phyloP scores from a whole-genome alignment of 208 protist genomes.

The Trypanosomatidae sp. region DNA sequence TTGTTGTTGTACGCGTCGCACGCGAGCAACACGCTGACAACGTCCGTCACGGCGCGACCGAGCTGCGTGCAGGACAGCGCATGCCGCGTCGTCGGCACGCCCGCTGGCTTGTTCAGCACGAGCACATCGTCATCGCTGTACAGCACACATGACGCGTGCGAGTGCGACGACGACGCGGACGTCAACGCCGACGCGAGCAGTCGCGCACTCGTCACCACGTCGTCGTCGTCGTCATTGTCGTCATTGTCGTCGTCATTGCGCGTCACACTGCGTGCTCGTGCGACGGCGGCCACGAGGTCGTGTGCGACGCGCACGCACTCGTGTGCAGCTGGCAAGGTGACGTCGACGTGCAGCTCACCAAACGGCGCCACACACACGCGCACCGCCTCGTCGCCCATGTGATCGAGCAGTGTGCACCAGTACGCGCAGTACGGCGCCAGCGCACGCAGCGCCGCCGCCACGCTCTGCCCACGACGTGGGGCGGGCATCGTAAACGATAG shows the following conservation, averaged over 20 bases:
- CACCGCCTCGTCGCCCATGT: conserved; percentile 5
- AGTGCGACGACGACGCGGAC: conserved; percentile 42
- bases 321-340: conserved; percentile 32
- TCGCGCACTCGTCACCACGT: background rate
- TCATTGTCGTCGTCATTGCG: background rate
- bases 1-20: no score
- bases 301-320: conserved; percentile 39
- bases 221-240: no score
- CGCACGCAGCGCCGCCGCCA: conserved; percentile 11
- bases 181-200: conserved; percentile 15
- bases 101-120: conserved; percentile 60
- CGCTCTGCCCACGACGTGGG: background rate
- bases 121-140: conserved; percentile 67
- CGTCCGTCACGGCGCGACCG: conserved; percentile 10
- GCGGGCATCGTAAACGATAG: conserved; percentile 33
- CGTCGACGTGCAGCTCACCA: conserved; percentile 26
- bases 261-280: no score
- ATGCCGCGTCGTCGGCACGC: conserved; percentile 56
- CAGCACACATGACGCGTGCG: conserved; percentile 21
- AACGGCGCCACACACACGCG: conserved; percentile 12
- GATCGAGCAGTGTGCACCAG: conserved; percentile 50
- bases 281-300: no score
- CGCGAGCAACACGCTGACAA: conserved; percentile 26
- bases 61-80: conserved; percentile 50
- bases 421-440: conserved; percentile 57